These are phyloP conservation scores for Penicillium cataractarum DNA, from an alignment of 495 filamentous ascomycete species.

Conservation along the genomic window DNA sequence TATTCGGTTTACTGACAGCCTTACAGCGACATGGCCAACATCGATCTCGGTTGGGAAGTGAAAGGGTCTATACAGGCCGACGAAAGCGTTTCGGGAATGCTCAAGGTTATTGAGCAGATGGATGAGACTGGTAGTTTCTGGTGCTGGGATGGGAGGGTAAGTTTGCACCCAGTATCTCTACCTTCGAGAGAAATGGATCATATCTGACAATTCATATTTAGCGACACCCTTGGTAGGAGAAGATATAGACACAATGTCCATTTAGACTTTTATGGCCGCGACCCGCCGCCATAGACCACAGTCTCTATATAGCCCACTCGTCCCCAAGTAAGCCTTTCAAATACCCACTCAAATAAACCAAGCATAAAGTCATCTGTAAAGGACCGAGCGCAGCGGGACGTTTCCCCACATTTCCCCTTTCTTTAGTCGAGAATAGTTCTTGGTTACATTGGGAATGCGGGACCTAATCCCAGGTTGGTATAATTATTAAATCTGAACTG, in stretches of 20 bases:
- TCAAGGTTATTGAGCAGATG: conserved; percentile 54
- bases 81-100: conserved; percentile 53
- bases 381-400: not conserved
- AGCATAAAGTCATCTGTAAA: not conserved
- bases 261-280: too few relatives aligned
- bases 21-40: conserved; percentile 51
- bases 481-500: too few relatives aligned
- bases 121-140: conserved; percentile 55
- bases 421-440: not conserved
- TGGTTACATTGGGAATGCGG: too few relatives aligned
- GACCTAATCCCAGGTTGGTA: not conserved
- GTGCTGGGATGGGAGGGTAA: conserved; percentile 56
- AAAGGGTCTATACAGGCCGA: conserved; percentile 49
- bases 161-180: not conserved
- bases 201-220: not conserved
- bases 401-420: not conserved
- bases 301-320: not conserved
- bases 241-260: too few relatives aligned
- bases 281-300: too few relatives aligned
- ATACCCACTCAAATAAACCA: not conserved
- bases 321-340: not conserved
- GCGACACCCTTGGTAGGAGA: not conserved
- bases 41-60: conserved; percentile 51
- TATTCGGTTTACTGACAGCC: not conserved
- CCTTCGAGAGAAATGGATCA: not conserved